Evolutionary conservation across 306 rosid genomes (phyloP).

Genomic region (Hippophae gyantsensis): DNA sequence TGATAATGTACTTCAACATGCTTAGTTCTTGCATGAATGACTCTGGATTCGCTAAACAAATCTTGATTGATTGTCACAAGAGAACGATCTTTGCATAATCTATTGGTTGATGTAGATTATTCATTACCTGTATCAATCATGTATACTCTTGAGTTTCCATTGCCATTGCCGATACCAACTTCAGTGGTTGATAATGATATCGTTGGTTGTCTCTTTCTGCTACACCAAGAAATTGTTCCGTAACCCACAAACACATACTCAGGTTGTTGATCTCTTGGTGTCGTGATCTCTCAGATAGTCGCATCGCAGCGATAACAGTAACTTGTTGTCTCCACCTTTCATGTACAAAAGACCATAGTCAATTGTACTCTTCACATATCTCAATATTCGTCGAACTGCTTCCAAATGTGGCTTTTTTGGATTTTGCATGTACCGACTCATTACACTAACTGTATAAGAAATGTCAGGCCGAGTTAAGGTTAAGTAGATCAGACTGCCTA

Average conservation of each 20-base stretch:
- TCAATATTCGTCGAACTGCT: too few species aligned
- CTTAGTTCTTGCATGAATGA: too few species aligned
- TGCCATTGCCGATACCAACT: not conserved
- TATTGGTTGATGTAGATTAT: not conserved
- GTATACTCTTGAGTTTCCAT: not conserved
- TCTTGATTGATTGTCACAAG: too few species aligned
- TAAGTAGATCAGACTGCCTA: too few species aligned
- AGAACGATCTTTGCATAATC: not conserved
- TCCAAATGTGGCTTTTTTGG: too few species aligned
- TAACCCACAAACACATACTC: not conserved
- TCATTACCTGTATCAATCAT: conserved; percentile 7
- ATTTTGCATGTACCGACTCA: too few species aligned
- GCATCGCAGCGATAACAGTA: not conserved
- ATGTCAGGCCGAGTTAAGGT: too few species aligned
- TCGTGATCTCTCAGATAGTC: not conserved
- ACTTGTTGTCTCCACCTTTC: not conserved
- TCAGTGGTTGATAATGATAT: not conserved
- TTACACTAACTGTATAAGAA: too few species aligned
- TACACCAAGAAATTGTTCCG: not conserved
- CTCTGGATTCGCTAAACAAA: too few species aligned
- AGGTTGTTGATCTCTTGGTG: not conserved
- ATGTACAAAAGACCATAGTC: too few species aligned
- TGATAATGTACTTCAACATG: too few species aligned
- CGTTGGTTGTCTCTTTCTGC: not conserved
- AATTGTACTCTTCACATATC: too few species aligned